These are phyloP conservation scores for Kwoniella botswanensis DNA, from an alignment of 768 basidiomycete species.

Conservation along the genomic window DNA sequence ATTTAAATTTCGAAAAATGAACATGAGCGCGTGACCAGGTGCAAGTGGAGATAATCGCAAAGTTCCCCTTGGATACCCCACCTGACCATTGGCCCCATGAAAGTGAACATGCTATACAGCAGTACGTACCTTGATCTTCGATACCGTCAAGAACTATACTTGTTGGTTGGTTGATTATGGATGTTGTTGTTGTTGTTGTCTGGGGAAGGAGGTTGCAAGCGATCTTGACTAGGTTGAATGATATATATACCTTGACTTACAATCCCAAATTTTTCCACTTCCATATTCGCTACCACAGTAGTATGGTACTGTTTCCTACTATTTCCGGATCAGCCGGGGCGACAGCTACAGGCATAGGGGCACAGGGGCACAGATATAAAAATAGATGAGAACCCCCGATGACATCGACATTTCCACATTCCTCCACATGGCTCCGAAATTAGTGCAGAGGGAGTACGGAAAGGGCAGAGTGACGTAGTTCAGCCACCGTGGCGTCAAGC, in stretches of 20 bases:
- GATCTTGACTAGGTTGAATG: too few relatives aligned
- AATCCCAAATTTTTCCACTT: neutral
- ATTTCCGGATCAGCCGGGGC: neutral
- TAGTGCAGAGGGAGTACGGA: neutral
- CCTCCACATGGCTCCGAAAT: neutral
- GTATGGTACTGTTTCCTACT: neutral
- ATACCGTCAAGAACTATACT: too few relatives aligned
- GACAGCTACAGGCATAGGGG: too few relatives aligned
- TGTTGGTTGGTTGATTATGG: too few relatives aligned
- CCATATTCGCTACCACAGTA: neutral
- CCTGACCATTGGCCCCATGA: too few relatives aligned
- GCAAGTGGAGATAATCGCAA: conserved; percentile 2
- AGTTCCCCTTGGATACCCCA: too few relatives aligned
- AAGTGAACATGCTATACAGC: too few relatives aligned
- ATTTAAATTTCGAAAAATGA: neutral
- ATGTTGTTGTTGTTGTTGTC: too few relatives aligned
- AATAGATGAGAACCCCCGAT: neutral
- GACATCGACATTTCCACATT: neutral
- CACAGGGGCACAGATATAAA: too few relatives aligned
- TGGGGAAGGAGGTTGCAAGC: too few relatives aligned
- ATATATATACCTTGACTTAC: neutral
- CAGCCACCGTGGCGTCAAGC: neutral
- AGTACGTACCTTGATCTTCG: too few relatives aligned
- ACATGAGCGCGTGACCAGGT: conserved; percentile 7
- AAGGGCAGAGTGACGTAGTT: neutral